These are phyloP conservation scores for Puccinia brachypodii DNA, from an alignment of 1,284 basidiomycete genomes.

Conservation along the genomic window DNA sequence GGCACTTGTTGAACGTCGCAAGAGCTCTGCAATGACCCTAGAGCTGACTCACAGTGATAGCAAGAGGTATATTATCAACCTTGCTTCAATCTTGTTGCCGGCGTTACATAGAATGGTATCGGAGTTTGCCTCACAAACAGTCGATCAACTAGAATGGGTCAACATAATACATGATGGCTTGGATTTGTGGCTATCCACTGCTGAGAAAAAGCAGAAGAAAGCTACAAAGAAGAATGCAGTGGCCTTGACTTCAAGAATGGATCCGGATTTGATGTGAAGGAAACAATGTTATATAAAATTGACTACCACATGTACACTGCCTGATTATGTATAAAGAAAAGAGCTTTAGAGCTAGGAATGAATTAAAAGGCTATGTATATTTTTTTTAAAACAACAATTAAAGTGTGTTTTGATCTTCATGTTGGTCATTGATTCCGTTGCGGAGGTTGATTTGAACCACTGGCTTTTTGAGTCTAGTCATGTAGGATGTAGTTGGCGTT, in stretches of 20 bases:
- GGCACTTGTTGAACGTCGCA: neutral
- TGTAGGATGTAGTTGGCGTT: no score
- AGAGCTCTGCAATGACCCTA: neutral
- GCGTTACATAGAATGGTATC: neutral
- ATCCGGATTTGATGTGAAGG: neutral
- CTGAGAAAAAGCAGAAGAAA: neutral
- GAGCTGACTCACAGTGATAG: neutral
- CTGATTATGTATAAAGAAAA: no score
- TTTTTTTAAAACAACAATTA: no score
- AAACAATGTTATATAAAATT: no score
- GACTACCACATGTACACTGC: no score
- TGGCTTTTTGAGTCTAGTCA: no score
- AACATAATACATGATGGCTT: neutral
- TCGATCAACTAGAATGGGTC: neutral
- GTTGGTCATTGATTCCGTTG: no score
- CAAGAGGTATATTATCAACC: neutral
- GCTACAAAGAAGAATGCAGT: neutral
- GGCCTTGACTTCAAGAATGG: neutral
- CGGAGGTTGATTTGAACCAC: no score
- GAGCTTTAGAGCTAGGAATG: no score
- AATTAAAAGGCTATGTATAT: no score
- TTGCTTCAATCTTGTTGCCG: neutral
- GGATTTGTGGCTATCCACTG: neutral
- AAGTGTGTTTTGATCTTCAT: no score
- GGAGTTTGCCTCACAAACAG: neutral